Base-by-base conservation (phyloP, 768 basidiomycete species). In the Pleurotus djamor region DNA sequence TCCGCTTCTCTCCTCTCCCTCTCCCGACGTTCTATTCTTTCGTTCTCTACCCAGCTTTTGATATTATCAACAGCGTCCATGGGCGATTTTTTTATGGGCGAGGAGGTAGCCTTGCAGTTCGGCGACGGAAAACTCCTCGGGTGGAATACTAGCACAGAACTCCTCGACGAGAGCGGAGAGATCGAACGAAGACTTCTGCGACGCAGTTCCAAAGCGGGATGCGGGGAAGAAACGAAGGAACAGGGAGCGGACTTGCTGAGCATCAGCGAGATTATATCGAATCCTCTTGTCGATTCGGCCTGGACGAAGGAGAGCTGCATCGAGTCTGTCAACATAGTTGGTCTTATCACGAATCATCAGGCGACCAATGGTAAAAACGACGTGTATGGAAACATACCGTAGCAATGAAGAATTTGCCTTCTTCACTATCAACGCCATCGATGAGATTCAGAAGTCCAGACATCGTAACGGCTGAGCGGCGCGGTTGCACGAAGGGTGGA, bases 311-410 rank as follows among this genome's bases (percentile, higher is more conserved):
- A 87, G 70, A 0, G 85, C 85, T 0, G 81, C 69, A 62, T 86
- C 83, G 4, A 86, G 71, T n/a, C 76, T 76, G 55, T 84, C 82
- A 17, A 83, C 68, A 58, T 82, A 76, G 63, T 85, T 85, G 0
- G 83, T 84, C 82, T 83, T 37, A 17, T 10, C 7, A 4, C 37
- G 50, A 61, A 36, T 10, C 13, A n/a, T 56, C 37, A 44, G 17
- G 14, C 14, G 13, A 36, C 21, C 21, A 28, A 21, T 28, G 50
- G 55, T 96, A 98, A 78, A 96, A 95, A 68, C 87, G 96, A 63
- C 94, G 93, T 78, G 94, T 97, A 74, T 91, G 97, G 59, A 91
- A 94, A 7, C 96, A 98, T 73, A 98, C 96, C 0, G 96, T 98
- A 0, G 83, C 83, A 54, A 87, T 85, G 63, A 85, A 81, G 9